A percentile compares a stretch with the other conserved stretches of the same genome.
These are phyloP conservation scores for Anthoceros angustus DNA, from an alignment of 225 moss, liverwort and hornwort genomes.

Conservation along the genomic window DNA sequence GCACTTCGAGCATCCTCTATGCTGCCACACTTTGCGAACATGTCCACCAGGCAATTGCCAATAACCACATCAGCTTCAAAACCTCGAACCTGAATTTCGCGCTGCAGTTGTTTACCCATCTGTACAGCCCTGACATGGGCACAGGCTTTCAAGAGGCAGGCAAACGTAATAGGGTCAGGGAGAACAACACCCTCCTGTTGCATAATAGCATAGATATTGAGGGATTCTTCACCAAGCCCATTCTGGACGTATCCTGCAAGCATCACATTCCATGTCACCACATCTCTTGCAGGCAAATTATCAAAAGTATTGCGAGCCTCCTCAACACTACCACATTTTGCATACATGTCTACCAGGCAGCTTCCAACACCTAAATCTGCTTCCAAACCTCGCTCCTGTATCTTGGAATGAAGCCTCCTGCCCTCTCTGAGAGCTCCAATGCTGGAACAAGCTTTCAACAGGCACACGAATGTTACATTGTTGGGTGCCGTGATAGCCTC, in stretches of 20 bases:
- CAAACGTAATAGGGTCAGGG: background rate
- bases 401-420: background rate
- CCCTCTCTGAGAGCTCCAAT: background rate
- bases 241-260: background rate
- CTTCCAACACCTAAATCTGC: background rate
- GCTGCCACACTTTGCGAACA: conserved; percentile 1
- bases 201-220: background rate
- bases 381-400: background rate
- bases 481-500: background rate
- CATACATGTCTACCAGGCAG: background rate
- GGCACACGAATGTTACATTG: background rate
- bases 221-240: background rate
- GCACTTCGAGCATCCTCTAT: background rate
- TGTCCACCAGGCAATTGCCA: background rate
- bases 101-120: background rate
- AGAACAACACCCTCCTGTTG: background rate
- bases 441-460: background rate
- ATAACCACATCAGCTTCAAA: background rate
- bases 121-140: background rate
- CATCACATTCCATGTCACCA: background rate
- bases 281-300: background rate
- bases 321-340: background rate
- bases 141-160: background rate
- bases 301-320: background rate
- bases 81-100: background rate